phyloP scores from a whole-genome alignment of 345 rosid genomes.

The Euphorbia lathyris region DNA sequence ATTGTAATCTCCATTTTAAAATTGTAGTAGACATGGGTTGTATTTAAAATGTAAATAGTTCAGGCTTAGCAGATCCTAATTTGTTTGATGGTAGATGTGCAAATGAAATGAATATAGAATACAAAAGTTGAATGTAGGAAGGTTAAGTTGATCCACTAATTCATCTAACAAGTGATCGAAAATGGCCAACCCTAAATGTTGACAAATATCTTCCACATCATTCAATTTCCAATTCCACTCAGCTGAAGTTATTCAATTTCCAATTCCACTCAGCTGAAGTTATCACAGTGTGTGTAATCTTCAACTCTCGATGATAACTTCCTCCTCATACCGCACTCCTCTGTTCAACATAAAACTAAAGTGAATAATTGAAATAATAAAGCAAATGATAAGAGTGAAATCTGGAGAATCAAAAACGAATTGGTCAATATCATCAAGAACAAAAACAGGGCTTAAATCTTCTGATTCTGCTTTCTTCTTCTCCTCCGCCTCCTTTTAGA shows the following conservation, averaged over 20 bases:
- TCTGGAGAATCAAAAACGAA: slow-evolving; percentile 44
- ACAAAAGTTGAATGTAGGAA: too few species aligned
- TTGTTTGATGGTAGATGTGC: too few species aligned
- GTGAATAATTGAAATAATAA: neutral
- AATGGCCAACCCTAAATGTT: slow-evolving; percentile 34
- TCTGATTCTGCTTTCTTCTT: slow-evolving; percentile 36
- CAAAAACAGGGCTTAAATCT: slow-evolving; percentile 84
- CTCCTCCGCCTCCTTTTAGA: slow-evolving; percentile 23
- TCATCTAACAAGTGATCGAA: slow-evolving; percentile 41
- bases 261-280: slow-evolving; percentile 21
- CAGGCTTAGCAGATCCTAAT: too few species aligned
- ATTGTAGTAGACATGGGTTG: too few species aligned
- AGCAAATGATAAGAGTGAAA: slow-evolving; percentile 2
- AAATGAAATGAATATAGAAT: too few species aligned
- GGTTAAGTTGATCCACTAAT: slow-evolving; percentile 22
- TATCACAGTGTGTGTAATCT: slow-evolving; percentile 18
- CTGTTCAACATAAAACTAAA: slow-evolving; percentile 10
- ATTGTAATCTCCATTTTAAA: too few species aligned
- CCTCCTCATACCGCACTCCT: slow-evolving; percentile 27
- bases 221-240: slow-evolving; percentile 21
- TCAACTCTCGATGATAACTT: slow-evolving; percentile 30
- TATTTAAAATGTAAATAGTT: too few species aligned
- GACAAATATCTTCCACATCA: slow-evolving; percentile 35
- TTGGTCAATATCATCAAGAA: slow-evolving; percentile 68
- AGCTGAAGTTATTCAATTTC: slow-evolving; percentile 22